Base-by-base conservation (phyloP, 768 basidiomycete genomes). In the Podaxis sp. region DNA sequence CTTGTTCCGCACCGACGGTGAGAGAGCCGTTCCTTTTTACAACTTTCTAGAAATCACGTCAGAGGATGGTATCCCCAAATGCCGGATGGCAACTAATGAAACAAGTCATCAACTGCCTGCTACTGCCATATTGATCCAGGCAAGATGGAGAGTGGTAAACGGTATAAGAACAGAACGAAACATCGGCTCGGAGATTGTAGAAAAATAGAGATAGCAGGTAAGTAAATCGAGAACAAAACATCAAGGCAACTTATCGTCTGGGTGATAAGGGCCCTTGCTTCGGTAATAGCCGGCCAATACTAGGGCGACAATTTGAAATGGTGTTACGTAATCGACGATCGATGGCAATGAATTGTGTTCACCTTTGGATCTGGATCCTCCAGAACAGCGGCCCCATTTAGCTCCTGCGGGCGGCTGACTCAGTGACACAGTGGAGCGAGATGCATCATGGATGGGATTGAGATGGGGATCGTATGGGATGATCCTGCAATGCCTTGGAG, bases 231-330 rank as follows among this genome's bases (percentile, higher is more conserved):
- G 52, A 37, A 36, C 33, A 5, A 54, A 19, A 40, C 43, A 46
- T 46, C 6, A 19, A 2, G 43, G 17, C 7, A 22, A 40, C 37
- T 55, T 55, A 55, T 55, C 36, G 24, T 53, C 7, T 7, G 19
- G 8, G 52, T 41, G 49, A 50, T 50, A 27, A 33, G 33, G 33
- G 15, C 15, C 33, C 19, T 6, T 56, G 33, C 13, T 63, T 56
- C 62, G 55, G 62, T 57, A 55, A 43, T 63, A n/a, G 40, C 57
- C 61, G 61, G 27, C 15, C 22, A 24, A 15, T 9, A 7, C 13
- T 22, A 15, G 53, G 52, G 17, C 6, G 27, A 46, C 43, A 22
- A n/a, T 46, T 43, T 46, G 58, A 52, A 52, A 41, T 54, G 13
- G 22, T 2, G 43, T 60, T 40, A 59, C n/a, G 51, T 52, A 60